Percentiles rank a stretch among this genome's conserved stretches.
These are phyloP conservation scores for Phycomyces blakesleeanus DNA, from an alignment of 192 early-diverging fungal genomes.

Conservation along the genomic window DNA sequence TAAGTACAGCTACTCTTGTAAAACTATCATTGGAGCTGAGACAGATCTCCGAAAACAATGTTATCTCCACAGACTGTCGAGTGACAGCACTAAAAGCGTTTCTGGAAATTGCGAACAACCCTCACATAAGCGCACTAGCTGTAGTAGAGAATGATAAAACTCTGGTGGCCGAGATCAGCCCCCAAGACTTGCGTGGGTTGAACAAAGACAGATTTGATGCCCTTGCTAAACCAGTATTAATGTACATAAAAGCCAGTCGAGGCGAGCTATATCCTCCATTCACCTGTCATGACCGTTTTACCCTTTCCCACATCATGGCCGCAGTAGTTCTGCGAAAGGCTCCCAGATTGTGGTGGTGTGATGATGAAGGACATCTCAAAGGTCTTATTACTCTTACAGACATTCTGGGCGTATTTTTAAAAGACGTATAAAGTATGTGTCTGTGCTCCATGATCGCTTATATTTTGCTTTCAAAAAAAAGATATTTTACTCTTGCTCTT, in stretches of 20 bases:
- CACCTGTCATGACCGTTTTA: slow-evolving; percentile 47
- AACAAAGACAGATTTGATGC: slow-evolving; percentile 51
- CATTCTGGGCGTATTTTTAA: slow-evolving; percentile 51
- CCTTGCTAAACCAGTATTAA: slow-evolving; percentile 61
- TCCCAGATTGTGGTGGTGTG: slow-evolving; percentile 66
- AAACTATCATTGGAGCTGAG: background rate
- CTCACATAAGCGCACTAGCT: slow-evolving; percentile 53
- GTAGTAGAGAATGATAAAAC: slow-evolving; percentile 54
- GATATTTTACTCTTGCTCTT: too few relatives aligned
- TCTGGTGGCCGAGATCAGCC: slow-evolving; percentile 66
- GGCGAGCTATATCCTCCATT: slow-evolving; percentile 51
- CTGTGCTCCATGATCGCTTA: too few relatives aligned
- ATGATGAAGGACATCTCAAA: slow-evolving; percentile 47
- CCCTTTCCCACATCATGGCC: slow-evolving; percentile 53
- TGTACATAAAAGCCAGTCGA: slow-evolving; percentile 54
- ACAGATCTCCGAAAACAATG: background rate
- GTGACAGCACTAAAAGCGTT: slow-evolving; percentile 44
- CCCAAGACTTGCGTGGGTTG: slow-evolving; percentile 71
- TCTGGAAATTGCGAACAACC: slow-evolving; percentile 37
- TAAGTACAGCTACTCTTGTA: slow-evolving; percentile 15
- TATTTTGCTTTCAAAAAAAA: background rate
- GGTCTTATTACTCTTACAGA: slow-evolving; percentile 78
- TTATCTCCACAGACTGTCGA: slow-evolving; percentile 34
- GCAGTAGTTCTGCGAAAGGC: slow-evolving; percentile 44
- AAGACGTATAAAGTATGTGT: background rate